Evolutionary conservation across 306 rosid genomes (phyloP), one percentile per base, ranked within the genome.

Genomic region (Lathyrus aphaca): DNA sequence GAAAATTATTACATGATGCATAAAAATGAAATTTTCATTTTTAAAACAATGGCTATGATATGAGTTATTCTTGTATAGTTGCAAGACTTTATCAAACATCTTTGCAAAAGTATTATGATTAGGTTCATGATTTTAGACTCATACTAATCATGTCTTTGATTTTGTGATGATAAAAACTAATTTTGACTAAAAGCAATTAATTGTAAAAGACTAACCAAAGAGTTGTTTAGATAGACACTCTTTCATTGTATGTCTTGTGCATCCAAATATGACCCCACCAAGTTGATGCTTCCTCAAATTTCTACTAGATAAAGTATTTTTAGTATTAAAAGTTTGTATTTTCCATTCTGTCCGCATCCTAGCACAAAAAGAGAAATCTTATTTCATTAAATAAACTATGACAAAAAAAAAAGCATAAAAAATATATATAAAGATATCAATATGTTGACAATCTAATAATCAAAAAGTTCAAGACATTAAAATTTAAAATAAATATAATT

Each of bases 181-280:
- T 45, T n/a, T 45, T 45, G 4, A 30, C 37, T 21, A 42, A 72
- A 62, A 67, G 66, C 5, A 35, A 72, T 50, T 4, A 64, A 30
- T 64, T 66, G 56, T 6, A 60, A 42, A 69, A 72, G 42, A 85
- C 90, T 50, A 51, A 94, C 92, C 98, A 77, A 94, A 90, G 30
- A 94, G 82, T 68, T 88, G 90, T 56, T 85, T 90, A 6, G 83
- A 88, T 58, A 79, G 79, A 66, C 98, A 90, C 74, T 94, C 97
- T 60, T 79, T 73, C 3, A 90, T 56, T 51, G 92, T 94, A 66
- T 5, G 70, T 23, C 74, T 76, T 64, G 70, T 94, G 90, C 96
- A 88, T 32, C 98, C 98, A 84, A 93, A 88, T 69, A 90, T 84
- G 78, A 90, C 91, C 16, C 98, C 90, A 43, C 99, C 99, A 72